phyloP scores from a whole-genome alignment of 768 basidiomycete species.

The Tricholoma bakamatsutake region DNA sequence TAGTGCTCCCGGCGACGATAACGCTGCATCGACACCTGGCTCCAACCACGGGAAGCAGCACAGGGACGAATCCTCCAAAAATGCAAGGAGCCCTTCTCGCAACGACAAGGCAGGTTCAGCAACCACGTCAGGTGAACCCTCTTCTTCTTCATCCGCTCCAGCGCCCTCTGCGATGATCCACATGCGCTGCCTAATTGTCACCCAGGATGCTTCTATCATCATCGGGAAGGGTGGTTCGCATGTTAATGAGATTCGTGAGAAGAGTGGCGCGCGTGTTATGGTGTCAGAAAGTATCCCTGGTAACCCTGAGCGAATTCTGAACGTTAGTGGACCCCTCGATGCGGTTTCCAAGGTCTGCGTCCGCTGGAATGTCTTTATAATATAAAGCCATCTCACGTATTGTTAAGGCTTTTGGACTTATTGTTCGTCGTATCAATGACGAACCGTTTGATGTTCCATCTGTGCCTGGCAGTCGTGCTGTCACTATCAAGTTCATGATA shows the following conservation, averaged over 20 bases:
- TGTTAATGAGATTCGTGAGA: slow-evolving; percentile 98
- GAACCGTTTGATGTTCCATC: slow-evolving; percentile 98
- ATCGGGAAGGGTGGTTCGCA: slow-evolving; percentile 95
- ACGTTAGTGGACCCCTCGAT: slow-evolving; percentile 93
- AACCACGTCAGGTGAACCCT: slow-evolving; percentile 45
- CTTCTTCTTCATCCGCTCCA: slow-evolving; percentile 40
- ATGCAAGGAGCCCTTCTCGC: slow-evolving; percentile 25
- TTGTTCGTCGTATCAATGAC: slow-evolving; percentile 97
- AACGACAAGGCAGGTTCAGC: slow-evolving; percentile 37
- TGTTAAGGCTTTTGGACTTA: slow-evolving; percentile 90
- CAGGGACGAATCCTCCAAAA: slow-evolving; percentile 35
- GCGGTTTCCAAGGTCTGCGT: slow-evolving; percentile 93
- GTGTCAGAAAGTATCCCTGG: slow-evolving; percentile 98
- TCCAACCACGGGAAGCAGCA: slow-evolving; percentile 36
- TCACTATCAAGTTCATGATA: slow-evolving; percentile 99
- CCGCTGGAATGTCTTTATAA: background rate
- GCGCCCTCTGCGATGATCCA: slow-evolving; percentile 83
- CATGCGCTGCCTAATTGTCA: slow-evolving; percentile 98
- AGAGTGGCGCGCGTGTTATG: slow-evolving; percentile 93
- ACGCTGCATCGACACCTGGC: slow-evolving; percentile 50
- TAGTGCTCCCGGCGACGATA: slow-evolving; percentile 47
- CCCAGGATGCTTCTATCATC: slow-evolving; percentile 98
- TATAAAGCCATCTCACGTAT: background rate
- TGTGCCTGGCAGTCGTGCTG: slow-evolving; percentile 94
- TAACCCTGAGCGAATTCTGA: slow-evolving; percentile 97